Base-by-base conservation (phyloP, 129 eudicot genomes). In the Heracleum sosnowskyi region DNA sequence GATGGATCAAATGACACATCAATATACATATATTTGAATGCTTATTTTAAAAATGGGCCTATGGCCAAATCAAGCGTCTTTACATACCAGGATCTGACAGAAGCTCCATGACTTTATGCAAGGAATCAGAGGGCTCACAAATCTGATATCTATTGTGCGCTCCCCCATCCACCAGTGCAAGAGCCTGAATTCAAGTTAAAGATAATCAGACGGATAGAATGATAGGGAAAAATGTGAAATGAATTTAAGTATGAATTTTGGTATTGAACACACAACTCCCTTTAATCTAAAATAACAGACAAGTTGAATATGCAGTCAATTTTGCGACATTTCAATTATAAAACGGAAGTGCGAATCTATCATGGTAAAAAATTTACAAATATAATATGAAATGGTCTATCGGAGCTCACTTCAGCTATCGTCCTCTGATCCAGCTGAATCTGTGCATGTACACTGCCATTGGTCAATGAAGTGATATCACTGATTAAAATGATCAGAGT, bases 71-170 rank as follows among this genome's bases (percentile, higher is more conserved):
- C 17, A 51, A 75, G 28, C 3, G 29, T 26, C 11, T 2, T 51
- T 63, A 82, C 79, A 33, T 72, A 89, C 97, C 86, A 80, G 93
- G 93, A 71, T 85, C 86, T 18, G 93, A 88, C 60, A 91, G 91
- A 79, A 89, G 88, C 83, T 82, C 78, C 82, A 91, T 89, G 46
- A 87, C 90, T 31, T 82, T 78, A 42, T 80, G 85, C 79, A 91
- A 82, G 74, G 97, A 80, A 84, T 91, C 97, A 37, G 83, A 83
- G 76, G 88, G 88, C 13, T 86, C 87, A 82, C 97, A 91, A 60
- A 88, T 85, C 42, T 80, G 85, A 79, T 80, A 91, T 41, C 89
- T 75, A 55, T 49, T 45, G 37, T 37, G 84, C 18, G 80, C 46
- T 49, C 82, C 83, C 28, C 42, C 80, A 69, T 81, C 87, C 28